A percentile compares a stretch with the other conserved stretches of the same genome.
Conservation (phyloP, 148 eudicot genomes). For the Euryodendron excelsum region DNA sequence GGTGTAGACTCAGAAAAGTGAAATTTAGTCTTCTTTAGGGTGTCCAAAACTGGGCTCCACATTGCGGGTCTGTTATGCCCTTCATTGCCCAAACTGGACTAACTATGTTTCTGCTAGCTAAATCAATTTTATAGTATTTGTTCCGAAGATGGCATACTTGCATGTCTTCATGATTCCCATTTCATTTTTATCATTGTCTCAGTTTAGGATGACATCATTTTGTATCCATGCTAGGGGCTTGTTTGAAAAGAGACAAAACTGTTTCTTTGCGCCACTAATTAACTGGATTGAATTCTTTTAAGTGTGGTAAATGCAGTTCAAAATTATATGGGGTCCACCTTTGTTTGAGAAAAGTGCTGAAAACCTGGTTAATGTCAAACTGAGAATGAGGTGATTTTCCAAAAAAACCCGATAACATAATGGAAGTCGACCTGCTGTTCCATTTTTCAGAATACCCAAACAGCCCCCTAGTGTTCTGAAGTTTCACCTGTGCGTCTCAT, state of each 20-base stretch:
- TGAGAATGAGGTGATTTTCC: no score
- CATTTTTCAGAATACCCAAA: background rate
- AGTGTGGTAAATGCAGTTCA: no score
- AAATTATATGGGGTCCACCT: no score
- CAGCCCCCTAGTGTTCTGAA: no score
- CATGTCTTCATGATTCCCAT: background rate
- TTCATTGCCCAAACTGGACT: background rate
- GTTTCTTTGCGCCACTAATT: no score
- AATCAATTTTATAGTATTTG: background rate
- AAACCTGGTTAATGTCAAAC: no score
- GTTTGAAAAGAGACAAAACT: background rate
- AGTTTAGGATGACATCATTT: conserved; percentile 2
- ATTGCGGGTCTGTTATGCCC: background rate
- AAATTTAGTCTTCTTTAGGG: background rate
- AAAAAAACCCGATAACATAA: no score
- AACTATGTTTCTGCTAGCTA: background rate
- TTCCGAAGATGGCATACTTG: background rate
- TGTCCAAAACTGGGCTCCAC: background rate
- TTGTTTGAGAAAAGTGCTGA: no score
- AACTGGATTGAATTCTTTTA: no score
- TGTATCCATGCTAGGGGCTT: background rate
- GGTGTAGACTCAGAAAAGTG: background rate
- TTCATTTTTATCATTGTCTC: background rate
- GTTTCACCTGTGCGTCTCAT: background rate
- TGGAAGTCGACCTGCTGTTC: no score